Base-by-base conservation (phyloP, 768 basidiomycete genomes). In the Agaricus subrufescens region DNA sequence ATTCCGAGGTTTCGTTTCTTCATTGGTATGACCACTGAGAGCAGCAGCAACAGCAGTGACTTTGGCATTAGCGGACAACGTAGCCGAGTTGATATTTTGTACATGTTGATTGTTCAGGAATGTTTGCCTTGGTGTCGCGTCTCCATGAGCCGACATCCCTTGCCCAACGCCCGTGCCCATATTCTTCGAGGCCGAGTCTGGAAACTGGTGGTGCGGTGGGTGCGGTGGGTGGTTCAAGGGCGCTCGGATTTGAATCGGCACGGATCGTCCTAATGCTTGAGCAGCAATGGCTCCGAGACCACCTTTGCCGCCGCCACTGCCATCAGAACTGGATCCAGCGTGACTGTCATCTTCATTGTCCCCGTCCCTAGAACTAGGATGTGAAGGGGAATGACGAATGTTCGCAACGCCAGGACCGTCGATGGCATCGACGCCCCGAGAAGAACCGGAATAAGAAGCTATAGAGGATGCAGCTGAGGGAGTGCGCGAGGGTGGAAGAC, bases 291-390 rank as follows among this genome's bases (percentile, higher is more conserved):
- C 19, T 9, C 40, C 40, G 6, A 42, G 7, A 9, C 46, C 46
- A 27, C 40, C 39, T 31, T 29, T 30, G 23, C 38, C 38, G 50
- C 55, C 43, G 3, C 23, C 30, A 27, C 55, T 56, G 14, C 55
- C 55, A 19, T 50, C 49, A 4, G 75, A 74, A 46, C 62, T 74
- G 71, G 57, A 75, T 29, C 71, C 65, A 49, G 30, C 38, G 26
- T 70, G 69, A 27, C 69, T 69, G 26, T 75, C 75, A 30, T 75
- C 73, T 63, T 85, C 84, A 54, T 84, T 83, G 56, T 85, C 84
- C 7, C 81, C 83, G 65, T 85, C 84, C 27, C 80, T 68, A 6
- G 77, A 78, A 60, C 71, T 81, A 53, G 71, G 67, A 56, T 75
- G 73, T 1, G 75, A 77, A 11, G 63, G 66, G 3, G 67, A 67